Conservation (phyloP, 1,139 yeast genomes). For the Saccharomyces hybrid region DNA sequence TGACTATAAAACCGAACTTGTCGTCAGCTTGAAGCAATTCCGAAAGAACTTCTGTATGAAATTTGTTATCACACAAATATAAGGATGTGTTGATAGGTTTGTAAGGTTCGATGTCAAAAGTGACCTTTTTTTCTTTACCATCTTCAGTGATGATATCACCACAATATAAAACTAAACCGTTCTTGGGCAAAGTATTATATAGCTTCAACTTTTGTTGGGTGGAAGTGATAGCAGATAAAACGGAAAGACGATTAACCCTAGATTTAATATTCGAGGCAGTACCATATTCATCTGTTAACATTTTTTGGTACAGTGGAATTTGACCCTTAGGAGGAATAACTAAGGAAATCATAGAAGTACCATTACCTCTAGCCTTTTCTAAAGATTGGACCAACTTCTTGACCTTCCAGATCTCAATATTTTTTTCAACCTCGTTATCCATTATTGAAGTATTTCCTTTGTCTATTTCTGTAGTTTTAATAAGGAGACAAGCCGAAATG, state of each 20-base stretch:
- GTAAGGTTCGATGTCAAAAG: slow-evolving; percentile 93
- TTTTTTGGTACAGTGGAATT: slow-evolving; percentile 76
- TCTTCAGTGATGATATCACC: slow-evolving; percentile 97
- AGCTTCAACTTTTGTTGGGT: slow-evolving; percentile 93
- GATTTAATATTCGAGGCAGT: slow-evolving; percentile 97
- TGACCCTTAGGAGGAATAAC: slow-evolving; percentile 94
- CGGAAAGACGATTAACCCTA: slow-evolving; percentile 91
- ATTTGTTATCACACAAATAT: slow-evolving; percentile 93
- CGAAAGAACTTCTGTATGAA: slow-evolving; percentile 93
- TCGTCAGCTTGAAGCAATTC: slow-evolving; percentile 93
- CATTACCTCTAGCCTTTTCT: slow-evolving; percentile 91
- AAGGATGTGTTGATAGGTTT: slow-evolving; percentile 95
- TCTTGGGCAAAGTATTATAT: slow-evolving; percentile 82
- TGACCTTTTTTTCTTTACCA: slow-evolving; percentile 93
- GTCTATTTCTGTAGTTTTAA: neutral
- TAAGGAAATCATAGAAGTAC: slow-evolving; percentile 96
- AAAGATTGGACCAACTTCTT: slow-evolving; percentile 82
- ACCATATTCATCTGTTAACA: slow-evolving; percentile 97
- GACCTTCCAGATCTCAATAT: slow-evolving; percentile 98
- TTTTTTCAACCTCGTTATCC: slow-evolving; percentile 79
- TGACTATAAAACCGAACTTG: slow-evolving; percentile 90
- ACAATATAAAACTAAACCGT: slow-evolving; percentile 92
- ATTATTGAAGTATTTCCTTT: slow-evolving; percentile 12
- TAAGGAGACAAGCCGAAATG: neutral
- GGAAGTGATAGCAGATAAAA: slow-evolving; percentile 91